Evolutionary conservation across 768 basidiomycete species (phyloP), one percentile per base, ranked within the genome.

Genomic region (Vararia minispora): DNA sequence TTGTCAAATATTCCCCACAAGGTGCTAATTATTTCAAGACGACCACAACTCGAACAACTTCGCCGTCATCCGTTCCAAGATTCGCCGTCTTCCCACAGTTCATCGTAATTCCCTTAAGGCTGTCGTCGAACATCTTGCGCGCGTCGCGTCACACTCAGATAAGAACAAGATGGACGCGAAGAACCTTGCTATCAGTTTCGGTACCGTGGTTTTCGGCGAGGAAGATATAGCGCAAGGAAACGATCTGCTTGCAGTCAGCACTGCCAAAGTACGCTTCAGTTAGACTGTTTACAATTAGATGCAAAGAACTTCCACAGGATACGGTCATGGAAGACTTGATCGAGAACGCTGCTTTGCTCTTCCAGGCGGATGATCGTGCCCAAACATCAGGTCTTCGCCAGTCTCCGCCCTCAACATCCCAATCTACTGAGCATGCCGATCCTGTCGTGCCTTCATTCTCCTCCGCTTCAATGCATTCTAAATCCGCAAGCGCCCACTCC

Each of bases 131-230:
- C 91, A 94, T 56, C 71, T 95, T 13, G 64, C 79, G 3, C 71
- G 79, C 11, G 76, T 95, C 11, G 71, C 76, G 3, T 62, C 76
- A 4, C 65, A 66, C 25, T 66, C 68, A 16, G 76, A 79, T 20
- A 77, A 72, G 54, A 95, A 92, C 55, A 94, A 92, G 59, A 95
- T 95, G 91, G 91, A 90, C 50, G 66, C 79, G 3, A 89, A 81
- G 65, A 95, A 94, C 53, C 64, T 95, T 17, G 86, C 89, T 3
- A 91, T 95, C 33, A 79, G 91, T 3, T 92, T 94, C 60, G 82
- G 83, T 14, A 68, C 77, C 7, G 87, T 89, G 17, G 74, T 95
- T 33, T 91, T 95, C 48, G 90, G 90, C 5, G 88, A 92, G 57
- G 90, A 95, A 44, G 87, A 92, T 44, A 68, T 89, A 40, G 79